Evolutionary conservation across 2,329 filamentous ascomycete genomes (phyloP), one percentile per base, ranked within the genome.

Genomic region (Ophiosphaerella narmari): DNA sequence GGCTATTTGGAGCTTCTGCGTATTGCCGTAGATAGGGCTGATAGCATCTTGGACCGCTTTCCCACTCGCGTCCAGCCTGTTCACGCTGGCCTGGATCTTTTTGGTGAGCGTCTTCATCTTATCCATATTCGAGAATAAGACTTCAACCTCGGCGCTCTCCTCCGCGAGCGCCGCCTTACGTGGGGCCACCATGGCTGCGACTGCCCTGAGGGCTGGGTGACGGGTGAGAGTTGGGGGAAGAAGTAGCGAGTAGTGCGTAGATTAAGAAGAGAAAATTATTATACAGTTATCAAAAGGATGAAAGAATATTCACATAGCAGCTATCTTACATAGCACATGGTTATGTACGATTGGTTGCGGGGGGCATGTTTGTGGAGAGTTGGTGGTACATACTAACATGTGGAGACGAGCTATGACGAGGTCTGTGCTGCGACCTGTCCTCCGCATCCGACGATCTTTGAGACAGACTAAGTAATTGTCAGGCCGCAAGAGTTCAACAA

Each of bases 31-130:
- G 36, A 99, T 87, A 7, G 94, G 94, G 0, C 91, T 91, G 48
- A 95, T 91, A 9, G 95, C 92, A 68, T 96, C 90, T 66, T 91
- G 88, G 16, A 97, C 91, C 52, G 89, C 92, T 75, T 91, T 91
- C 14, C 93, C 94, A 45, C 90, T 95, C 33, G 87, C 85, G 65
- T 97, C 91, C 31, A 99, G 80, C 48, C 92, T 84, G 33, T 86
- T 84, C 60, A 97, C 82, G 43, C 90, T 96, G 24, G 89, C 88
- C 74, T 96, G 89, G 48, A 99, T 97, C 79, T 96, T 96, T 78
- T 94, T 96, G 29, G 91, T 96, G 71, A 97, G 82, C 68, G 91
- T 86, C 52, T 91, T 88, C 62, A 95, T 95, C 82, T 96, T 97
- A 64, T 95, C 91, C 55, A 97, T 85, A 60, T 86, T 86, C 48